These are phyloP conservation scores for Juglanconis oblonga DNA, from an alignment of 2,329 filamentous ascomycete species.

Conservation along the genomic window DNA sequence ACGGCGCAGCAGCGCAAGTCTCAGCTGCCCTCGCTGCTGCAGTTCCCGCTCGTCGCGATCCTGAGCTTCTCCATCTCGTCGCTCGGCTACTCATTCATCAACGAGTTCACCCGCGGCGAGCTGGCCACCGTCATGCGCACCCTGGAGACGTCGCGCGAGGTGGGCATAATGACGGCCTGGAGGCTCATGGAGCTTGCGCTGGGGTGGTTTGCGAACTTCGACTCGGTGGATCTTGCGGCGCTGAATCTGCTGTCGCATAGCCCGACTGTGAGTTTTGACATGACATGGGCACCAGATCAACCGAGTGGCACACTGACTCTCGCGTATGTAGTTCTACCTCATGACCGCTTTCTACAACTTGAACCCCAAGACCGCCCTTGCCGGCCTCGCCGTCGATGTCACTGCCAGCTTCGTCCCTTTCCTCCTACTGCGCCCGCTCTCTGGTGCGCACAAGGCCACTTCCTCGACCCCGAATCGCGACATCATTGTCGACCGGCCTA, in stretches of 20 bases:
- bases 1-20: slow-evolving; percentile 21
- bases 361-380: slow-evolving; percentile 55
- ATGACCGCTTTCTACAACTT: slow-evolving; percentile 76
- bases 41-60: slow-evolving; percentile 51
- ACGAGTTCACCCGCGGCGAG: slow-evolving; percentile 60
- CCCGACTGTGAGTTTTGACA: slow-evolving; percentile 56
- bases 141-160: slow-evolving; percentile 59
- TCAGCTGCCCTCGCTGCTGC: slow-evolving; percentile 41
- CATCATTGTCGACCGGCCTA: slow-evolving; percentile 60
- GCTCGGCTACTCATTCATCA: slow-evolving; percentile 60
- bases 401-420: slow-evolving; percentile 71
- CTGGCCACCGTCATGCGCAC: slow-evolving; percentile 65
- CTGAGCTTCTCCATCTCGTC: slow-evolving; percentile 62
- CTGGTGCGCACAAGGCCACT: slow-evolving; percentile 59
- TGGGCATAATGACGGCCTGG: slow-evolving; percentile 53
- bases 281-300: slow-evolving; percentile 5
- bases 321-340: slow-evolving; percentile 60
- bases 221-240: slow-evolving; percentile 67
- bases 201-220: slow-evolving; percentile 72
- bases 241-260: slow-evolving; percentile 70
- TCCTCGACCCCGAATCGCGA: slow-evolving; percentile 56
- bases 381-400: slow-evolving; percentile 65
- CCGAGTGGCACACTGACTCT: slow-evolving; percentile 6
- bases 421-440: slow-evolving; percentile 66
- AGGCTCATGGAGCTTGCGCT: slow-evolving; percentile 65